Evolutionary conservation across 1,139 yeast genomes (phyloP).

Genomic region (Hyphopichia wangnamkhiaoensis): DNA sequence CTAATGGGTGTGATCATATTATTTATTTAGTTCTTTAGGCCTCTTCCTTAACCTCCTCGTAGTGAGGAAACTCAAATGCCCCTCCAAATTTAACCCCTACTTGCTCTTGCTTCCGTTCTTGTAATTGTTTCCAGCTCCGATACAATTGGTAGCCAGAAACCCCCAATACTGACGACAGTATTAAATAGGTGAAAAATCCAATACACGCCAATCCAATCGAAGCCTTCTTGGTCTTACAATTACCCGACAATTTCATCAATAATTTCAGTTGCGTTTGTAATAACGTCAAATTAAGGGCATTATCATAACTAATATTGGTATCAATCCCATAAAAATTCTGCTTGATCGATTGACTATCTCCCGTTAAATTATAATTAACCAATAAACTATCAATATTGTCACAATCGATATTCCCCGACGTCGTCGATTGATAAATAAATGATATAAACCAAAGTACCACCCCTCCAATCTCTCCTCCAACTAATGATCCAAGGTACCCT

Average conservation of each 20-base stretch:
- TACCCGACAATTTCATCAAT: slow-evolving; percentile 9
- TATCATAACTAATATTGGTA: too few relatives aligned
- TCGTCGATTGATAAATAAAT: slow-evolving; percentile 7
- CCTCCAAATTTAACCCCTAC: too few relatives aligned
- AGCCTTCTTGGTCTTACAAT: slow-evolving; percentile 15
- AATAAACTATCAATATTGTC: slow-evolving; percentile 9
- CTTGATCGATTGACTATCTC: neutral
- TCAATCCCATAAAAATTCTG: slow-evolving; percentile 1
- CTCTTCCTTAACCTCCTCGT: too few relatives aligned
- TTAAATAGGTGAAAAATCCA: slow-evolving; percentile 12
- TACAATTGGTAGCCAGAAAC: neutral
- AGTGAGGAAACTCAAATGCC: too few relatives aligned
- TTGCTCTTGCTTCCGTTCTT: neutral
- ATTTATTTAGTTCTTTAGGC: too few relatives aligned
- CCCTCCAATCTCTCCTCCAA: slow-evolving; percentile 4
- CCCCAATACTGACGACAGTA: slow-evolving; percentile 6
- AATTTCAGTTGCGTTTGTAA: slow-evolving; percentile 8
- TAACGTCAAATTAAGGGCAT: neutral
- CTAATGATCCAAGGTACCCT: slow-evolving; percentile 6
- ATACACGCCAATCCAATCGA: slow-evolving; percentile 9
- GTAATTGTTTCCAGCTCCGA: neutral
- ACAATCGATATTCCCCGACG: slow-evolving; percentile 11
- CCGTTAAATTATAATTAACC: slow-evolving; percentile 11
- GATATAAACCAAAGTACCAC: slow-evolving; percentile 8
- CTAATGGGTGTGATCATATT: too few relatives aligned